Evolutionary conservation across 176 grass and related monocot genomes (phyloP), one percentile per base, ranked within the genome.

Genomic region (Saccharum spontaneum): DNA sequence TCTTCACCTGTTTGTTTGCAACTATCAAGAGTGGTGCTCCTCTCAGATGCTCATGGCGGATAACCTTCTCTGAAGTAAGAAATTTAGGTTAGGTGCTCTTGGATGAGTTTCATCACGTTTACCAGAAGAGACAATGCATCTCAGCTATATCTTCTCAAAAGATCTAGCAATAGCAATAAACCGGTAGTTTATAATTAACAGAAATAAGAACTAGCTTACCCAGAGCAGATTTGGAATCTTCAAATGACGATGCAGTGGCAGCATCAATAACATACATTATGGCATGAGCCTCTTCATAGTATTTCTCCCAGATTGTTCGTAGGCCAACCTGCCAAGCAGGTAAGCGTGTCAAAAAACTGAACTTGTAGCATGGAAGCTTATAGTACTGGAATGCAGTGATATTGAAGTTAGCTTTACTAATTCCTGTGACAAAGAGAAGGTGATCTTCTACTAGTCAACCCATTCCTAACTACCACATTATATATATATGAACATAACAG

Each of bases 271-370:
- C 89, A 90, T 92, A 98, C 61, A 98, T 83, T 95, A 98, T 83
- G 44, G 93, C 95, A 93, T 98, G 89, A 15, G 95, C 89, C 81
- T 98, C 95, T 50, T 93, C 92, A 77, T 92, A 98, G 87, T 98
- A 98, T 82, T 98, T 98, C 81, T 98, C 95, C 95, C 95, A 98
- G 69, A 98, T 98, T 73, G 95, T 98, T 37, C 95, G 93, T 63
- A 98, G 79, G 37, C 95, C 91, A 78, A 82, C 80, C 95, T 98
- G 80, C 34, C 49, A 73, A 86, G 23, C 34, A 82, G 23, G 7
- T 43, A 77, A 63, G 6, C 24, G 52, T 82, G 72, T 89, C 30
- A 76, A 41, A 76, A 60, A 67, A 31, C 37, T 75, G 14, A 75
- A 75, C 69, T 55, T 38, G 70, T 66, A 46, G 17, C 43, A 85